phyloP scores from a whole-genome alignment of 495 filamentous ascomycete species.

The Penicillium egyptiacum region DNA sequence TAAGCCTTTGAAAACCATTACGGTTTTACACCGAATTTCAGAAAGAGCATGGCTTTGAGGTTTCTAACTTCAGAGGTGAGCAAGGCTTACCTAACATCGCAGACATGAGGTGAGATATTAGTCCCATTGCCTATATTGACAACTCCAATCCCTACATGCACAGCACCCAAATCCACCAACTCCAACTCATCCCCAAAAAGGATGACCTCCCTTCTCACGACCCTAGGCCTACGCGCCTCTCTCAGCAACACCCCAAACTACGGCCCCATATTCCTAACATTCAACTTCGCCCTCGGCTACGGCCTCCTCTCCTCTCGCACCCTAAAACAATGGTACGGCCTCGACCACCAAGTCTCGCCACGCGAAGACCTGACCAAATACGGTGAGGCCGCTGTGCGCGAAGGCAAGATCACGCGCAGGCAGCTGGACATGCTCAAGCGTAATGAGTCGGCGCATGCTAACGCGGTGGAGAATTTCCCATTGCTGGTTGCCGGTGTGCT shows the following conservation, averaged over 20 bases:
- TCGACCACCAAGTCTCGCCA: slow-evolving; percentile 52
- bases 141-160: background rate
- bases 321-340: slow-evolving; percentile 46
- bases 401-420: slow-evolving; percentile 46
- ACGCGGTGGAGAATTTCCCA: slow-evolving; percentile 45
- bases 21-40: background rate
- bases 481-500: slow-evolving; percentile 25
- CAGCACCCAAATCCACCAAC: background rate
- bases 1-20: background rate
- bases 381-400: slow-evolving; percentile 45
- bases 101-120: background rate
- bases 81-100: background rate
- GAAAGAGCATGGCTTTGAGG: background rate
- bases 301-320: slow-evolving; percentile 46
- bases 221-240: slow-evolving; percentile 26
- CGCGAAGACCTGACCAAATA: slow-evolving; percentile 47
- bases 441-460: slow-evolving; percentile 49
- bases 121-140: background rate
- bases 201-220: slow-evolving; percentile 22
- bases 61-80: background rate
- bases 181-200: background rate
- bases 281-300: slow-evolving; percentile 52
- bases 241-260: slow-evolving; percentile 29
- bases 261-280: slow-evolving; percentile 41
- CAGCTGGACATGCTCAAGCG: slow-evolving; percentile 48